Evolutionary conservation across 768 basidiomycete genomes (phyloP), one percentile per base, ranked within the genome.

Genomic region (Termitomyces sp.): DNA sequence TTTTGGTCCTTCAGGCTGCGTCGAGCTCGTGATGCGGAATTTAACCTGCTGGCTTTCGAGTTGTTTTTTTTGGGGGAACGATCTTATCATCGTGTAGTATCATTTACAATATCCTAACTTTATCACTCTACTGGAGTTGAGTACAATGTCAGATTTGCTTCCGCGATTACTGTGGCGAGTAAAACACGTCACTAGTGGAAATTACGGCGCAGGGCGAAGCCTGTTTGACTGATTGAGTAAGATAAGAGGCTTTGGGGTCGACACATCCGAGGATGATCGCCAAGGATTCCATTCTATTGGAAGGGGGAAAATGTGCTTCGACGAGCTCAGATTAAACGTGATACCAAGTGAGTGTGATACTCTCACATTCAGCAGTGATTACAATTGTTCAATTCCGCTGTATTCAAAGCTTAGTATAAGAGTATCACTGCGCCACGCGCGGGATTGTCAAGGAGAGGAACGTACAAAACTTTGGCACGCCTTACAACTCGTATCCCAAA

Each of bases 1-100:
- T 88, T 58, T 66, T 88, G 6, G 78, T 89, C 8, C 58, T 86
- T 58, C 87, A 89, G 46, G 63, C 63, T 46, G 39, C 42, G 27
- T 46, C 50, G 20, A 36, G 42, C 18, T 51, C 31, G n/a, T 52
- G 22, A 58, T 31, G 24, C 13, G 15, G 18, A 36, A 24, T 24
- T 16, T 37, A 30, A 46, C 11, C 15, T 7, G 24, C 30, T 47
- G 27, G 9, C 22, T 51, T 24, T 37, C 4, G 33, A 13, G 49
- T 37, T 1, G 16, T 16, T 24, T 31, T 0, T 31, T n/a, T n/a
- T n/a, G 4, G 8, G 11, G 20, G 12, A 15, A 9, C 37, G 20
- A 4, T 37, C 18, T 33, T 52, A 52, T 36, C 34, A 36, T n/a
- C 12, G n/a, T n/a, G 20, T 50, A 34, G 22, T 36, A 51, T 3